Evolutionary conservation across 192 early-diverging fungal genomes (phyloP), one percentile per base, ranked within the genome.

Genomic region (Mortierella claussenii): DNA sequence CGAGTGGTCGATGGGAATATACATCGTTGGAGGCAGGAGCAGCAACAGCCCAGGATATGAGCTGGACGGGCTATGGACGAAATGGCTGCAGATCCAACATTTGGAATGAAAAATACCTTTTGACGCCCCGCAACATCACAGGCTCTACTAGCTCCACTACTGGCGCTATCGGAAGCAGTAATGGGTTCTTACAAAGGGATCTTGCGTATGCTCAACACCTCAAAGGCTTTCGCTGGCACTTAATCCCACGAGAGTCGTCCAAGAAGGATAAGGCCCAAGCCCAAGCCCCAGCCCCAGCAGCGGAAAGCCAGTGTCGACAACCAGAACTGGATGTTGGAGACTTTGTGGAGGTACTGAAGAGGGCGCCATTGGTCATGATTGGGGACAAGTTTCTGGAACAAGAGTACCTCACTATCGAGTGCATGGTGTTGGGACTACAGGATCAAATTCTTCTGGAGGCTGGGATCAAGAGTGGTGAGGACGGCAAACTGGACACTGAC

Each of bases 81-180:
- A 52, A 36, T 12, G 64, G 73, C 27, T 76, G 73, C 26, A 30
- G n/a, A 33, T 67, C 73, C 9, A 57, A 42, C 12, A 76, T 76
- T 15, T 76, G 73, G 73, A 76, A 76, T 34, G 73, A 76, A 37
- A 63, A 65, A 15, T 76, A 76, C 50, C 58, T 76, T 20, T 40
- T 76, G 64, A 76, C 73, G 18, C 59, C 73, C 3, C 13, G 8
- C 13, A 10, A 40, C 13, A n/a, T n/a, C n/a, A n/a, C n/a, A n/a
- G 37, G 37, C 13, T 40, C 13, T 13, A 34, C 45, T 0, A 6
- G 27, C 23, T 17, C 46, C 20, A 45, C 27, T 24, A 42, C 6
- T 33, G 20, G 50, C 2, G 51, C 65, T 1, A 1, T 48, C n/a
- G 1, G 0, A n/a, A 15, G 46, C 57, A 1, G 34, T 33, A 44